Evolutionary conservation across 164 flowering plant species (phyloP).

Genomic region (Magnolia officinalis): DNA sequence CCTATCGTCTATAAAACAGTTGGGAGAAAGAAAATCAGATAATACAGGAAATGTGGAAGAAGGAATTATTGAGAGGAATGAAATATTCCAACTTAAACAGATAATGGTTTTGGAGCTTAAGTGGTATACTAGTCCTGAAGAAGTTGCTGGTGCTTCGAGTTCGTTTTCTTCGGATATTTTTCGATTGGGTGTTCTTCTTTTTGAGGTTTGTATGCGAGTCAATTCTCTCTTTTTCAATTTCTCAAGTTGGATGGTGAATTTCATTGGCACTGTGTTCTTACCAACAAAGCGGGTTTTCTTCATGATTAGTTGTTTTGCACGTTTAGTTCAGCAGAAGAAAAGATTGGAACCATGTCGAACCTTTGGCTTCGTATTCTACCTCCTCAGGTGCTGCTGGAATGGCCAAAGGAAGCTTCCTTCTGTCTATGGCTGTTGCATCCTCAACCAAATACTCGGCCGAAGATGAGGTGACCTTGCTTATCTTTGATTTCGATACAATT

Average conservation of each 20-base stretch:
- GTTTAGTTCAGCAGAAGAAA: conserved; percentile 69
- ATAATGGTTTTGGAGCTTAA: conserved; percentile 63
- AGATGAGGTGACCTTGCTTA: conserved; percentile 44
- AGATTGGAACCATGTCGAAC: conserved; percentile 77
- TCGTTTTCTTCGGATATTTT: conserved; percentile 84
- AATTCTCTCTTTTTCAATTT: not conserved
- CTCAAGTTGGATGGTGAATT: not conserved
- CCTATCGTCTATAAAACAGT: conserved; percentile 17
- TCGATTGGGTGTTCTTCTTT: conserved; percentile 83
- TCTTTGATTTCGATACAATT: not conserved
- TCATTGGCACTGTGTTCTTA: not conserved
- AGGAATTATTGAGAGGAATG: conserved; percentile 35
- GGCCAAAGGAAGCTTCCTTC: conserved; percentile 96
- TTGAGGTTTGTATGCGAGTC: conserved; percentile 52
- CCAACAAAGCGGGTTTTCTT: conserved; percentile 7
- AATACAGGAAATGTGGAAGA: conserved; percentile 25
- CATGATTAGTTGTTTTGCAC: conserved; percentile 71
- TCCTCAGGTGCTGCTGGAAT: conserved; percentile 74
- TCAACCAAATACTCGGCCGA: conserved; percentile 76
- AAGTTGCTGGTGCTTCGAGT: conserved; percentile 54
- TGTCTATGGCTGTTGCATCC: conserved; percentile 95
- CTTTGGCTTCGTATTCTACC: conserved; percentile 90
- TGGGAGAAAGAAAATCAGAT: conserved; percentile 22
- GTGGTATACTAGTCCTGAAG: conserved; percentile 97
- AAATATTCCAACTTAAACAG: conserved; percentile 67